Evolutionary conservation across 2,329 filamentous ascomycete species (phyloP).

Genomic region (Meredithiella fracta): DNA sequence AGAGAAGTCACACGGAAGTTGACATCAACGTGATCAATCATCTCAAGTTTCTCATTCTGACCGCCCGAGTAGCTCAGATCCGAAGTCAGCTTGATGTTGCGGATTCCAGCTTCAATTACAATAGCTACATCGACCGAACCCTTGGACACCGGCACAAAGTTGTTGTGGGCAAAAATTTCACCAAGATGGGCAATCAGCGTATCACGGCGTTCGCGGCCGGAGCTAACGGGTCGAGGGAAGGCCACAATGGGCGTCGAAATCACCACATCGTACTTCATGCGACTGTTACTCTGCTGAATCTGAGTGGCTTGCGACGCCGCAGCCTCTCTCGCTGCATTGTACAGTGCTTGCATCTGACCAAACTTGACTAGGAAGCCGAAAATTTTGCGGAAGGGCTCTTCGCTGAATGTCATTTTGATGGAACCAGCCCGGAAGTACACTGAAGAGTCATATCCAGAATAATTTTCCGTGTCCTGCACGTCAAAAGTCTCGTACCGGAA

Average conservation of each 20-base stretch:
- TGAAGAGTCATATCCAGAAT: slow-evolving; percentile 89
- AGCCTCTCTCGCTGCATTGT: slow-evolving; percentile 89
- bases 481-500: slow-evolving; percentile 98
- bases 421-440: slow-evolving; percentile 83
- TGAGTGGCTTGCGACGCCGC: slow-evolving; percentile 87
- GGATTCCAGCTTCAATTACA: slow-evolving; percentile 77
- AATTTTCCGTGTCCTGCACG: slow-evolving; percentile 46
- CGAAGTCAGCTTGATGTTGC: slow-evolving; percentile 81
- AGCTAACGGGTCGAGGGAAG: slow-evolving; percentile 65
- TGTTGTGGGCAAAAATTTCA: slow-evolving; percentile 94
- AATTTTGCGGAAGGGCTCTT: slow-evolving; percentile 95
- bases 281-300: slow-evolving; percentile 75
- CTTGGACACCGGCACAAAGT: slow-evolving; percentile 39
- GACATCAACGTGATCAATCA: slow-evolving; percentile 93
- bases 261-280: slow-evolving; percentile 84
- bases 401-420: slow-evolving; percentile 90
- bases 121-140: slow-evolving; percentile 61
- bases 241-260: slow-evolving; percentile 93
- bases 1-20: slow-evolving; percentile 84
- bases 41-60: slow-evolving; percentile 69
- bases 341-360: slow-evolving; percentile 97
- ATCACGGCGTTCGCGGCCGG: slow-evolving; percentile 57
- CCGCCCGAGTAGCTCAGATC: slow-evolving; percentile 65
- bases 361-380: slow-evolving; percentile 97
- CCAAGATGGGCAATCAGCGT: slow-evolving; percentile 83